A percentile compares a stretch with the other conserved stretches of the same genome.
These are phyloP conservation scores for Tulasnella calospora DNA, from an alignment of 768 basidiomycete species.

Conservation along the genomic window DNA sequence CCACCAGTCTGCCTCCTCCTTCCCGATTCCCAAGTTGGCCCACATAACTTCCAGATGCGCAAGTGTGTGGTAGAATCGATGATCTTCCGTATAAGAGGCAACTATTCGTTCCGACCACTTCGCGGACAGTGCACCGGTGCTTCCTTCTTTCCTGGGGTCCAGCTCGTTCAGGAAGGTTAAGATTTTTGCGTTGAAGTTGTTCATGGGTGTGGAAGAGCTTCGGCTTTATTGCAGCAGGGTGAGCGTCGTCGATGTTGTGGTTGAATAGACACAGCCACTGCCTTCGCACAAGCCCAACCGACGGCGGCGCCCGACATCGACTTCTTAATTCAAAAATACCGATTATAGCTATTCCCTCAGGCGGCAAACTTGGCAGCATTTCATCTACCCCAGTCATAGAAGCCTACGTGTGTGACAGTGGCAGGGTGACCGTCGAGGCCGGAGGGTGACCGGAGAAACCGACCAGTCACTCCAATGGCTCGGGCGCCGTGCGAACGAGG, in stretches of 20 bases:
- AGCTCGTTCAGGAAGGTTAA: background rate
- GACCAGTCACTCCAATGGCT: background rate
- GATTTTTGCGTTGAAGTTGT: background rate
- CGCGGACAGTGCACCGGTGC: background rate
- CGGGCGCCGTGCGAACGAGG: background rate
- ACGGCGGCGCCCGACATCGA: background rate
- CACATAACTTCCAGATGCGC: conserved; percentile 9
- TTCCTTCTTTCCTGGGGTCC: background rate
- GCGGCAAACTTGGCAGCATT: background rate
- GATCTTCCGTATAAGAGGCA: background rate
- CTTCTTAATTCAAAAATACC: background rate
- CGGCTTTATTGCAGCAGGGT: background rate
- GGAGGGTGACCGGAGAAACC: conserved; percentile 1
- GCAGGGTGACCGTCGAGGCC: background rate
- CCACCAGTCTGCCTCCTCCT: background rate
- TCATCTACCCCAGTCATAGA: background rate
- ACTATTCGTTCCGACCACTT: background rate
- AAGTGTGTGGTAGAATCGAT: background rate
- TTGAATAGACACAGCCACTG: background rate
- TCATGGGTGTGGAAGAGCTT: background rate
- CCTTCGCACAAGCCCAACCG: background rate
- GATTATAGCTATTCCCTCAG: background rate
- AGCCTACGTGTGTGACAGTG: background rate
- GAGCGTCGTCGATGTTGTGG: background rate
- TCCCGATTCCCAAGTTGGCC: background rate